Base-by-base conservation (phyloP, 345 rosid genomes). In the Syzygium jambos region DNA sequence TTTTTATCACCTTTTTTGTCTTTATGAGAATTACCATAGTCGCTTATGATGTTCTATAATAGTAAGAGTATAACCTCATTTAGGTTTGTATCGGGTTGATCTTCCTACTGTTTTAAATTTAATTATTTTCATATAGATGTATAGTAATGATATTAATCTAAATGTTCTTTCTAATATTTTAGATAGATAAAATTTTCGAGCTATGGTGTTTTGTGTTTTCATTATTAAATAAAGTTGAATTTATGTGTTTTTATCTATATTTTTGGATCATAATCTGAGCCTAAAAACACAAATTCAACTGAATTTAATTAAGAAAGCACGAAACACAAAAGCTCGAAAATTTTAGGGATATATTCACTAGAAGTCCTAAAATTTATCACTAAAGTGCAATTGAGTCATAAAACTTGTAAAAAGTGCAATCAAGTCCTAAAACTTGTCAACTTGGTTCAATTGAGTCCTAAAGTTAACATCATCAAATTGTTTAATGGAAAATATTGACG, bases 181-280 rank as follows among this genome's bases (percentile, higher is more conserved):
- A 56, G n/a, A 56, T 56, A 9, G 25, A 23, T 56, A 56, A 56
- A 43, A 56, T 56, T 23, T 55, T 56, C 5, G 1, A 56, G 63
- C 0, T 22, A 23, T 23, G 63, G n/a, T 0, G 0, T 23, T 56
- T 56, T 2, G 13, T 23, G n/a, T 23, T 22, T 9, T 56, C 0
- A 12, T 56, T 22, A 56, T 56, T 56, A 4, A 56, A 56, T 56
- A 22, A 56, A 56, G 4, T 56, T 56, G 63, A 23, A 56, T 56
- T 0, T 56, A 0, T 23, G n/a, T 23, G 11, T 56, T 23, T 23
- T 56, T 56, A 10, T 56, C 23, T 56, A 22, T 9, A 56, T 23
- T 10, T 56, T 56, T 23, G n/a, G 63, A 23, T 23, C 63, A 56
- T 11, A 56, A 56, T 0, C n/a, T 56, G n/a, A 56, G 1, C 63